These are phyloP conservation scores for Podaxis pistillaris DNA, from an alignment of 768 basidiomycete genomes.

Conservation along the genomic window DNA sequence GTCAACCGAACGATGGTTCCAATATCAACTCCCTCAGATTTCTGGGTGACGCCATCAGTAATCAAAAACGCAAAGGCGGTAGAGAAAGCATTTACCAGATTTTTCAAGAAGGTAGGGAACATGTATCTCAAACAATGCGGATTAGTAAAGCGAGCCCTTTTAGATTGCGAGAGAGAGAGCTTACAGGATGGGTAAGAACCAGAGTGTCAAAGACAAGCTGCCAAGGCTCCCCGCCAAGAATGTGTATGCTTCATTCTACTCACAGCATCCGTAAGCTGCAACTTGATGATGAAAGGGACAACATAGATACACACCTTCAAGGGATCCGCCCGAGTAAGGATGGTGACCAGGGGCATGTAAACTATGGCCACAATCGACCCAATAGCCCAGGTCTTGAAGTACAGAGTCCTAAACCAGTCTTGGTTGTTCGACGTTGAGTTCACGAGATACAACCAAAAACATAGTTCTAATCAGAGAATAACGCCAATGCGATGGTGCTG, in stretches of 20 bases:
- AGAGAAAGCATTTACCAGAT: slow-evolving; percentile 44
- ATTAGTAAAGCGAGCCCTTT: neutral
- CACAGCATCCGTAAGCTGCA: slow-evolving; percentile 2
- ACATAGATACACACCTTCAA: slow-evolving; percentile 44
- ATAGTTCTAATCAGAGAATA: slow-evolving; percentile 54
- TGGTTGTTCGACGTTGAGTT: slow-evolving; percentile 59
- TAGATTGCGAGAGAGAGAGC: slow-evolving; percentile 20
- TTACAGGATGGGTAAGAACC: slow-evolving; percentile 70
- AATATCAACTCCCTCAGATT: slow-evolving; percentile 59
- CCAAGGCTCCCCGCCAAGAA: slow-evolving; percentile 71
- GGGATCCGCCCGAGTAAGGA: slow-evolving; percentile 57
- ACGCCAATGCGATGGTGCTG: neutral
- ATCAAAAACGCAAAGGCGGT: neutral
- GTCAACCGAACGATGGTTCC: slow-evolving; percentile 68
- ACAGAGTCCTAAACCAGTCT: slow-evolving; percentile 75
- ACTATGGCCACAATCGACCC: slow-evolving; percentile 61
- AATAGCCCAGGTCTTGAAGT: slow-evolving; percentile 71
- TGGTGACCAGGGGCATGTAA: slow-evolving; percentile 71
- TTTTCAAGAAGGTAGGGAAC: slow-evolving; percentile 64
- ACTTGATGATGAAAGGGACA: slow-evolving; percentile 8
- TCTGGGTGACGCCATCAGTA: slow-evolving; percentile 32
- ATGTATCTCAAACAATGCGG: slow-evolving; percentile 41
- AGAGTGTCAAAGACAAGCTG: slow-evolving; percentile 67
- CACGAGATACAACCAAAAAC: slow-evolving; percentile 85
- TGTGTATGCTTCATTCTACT: slow-evolving; percentile 66